These are phyloP conservation scores for Sonneratia alba DNA, from an alignment of 345 rosid species.

Conservation along the genomic window DNA sequence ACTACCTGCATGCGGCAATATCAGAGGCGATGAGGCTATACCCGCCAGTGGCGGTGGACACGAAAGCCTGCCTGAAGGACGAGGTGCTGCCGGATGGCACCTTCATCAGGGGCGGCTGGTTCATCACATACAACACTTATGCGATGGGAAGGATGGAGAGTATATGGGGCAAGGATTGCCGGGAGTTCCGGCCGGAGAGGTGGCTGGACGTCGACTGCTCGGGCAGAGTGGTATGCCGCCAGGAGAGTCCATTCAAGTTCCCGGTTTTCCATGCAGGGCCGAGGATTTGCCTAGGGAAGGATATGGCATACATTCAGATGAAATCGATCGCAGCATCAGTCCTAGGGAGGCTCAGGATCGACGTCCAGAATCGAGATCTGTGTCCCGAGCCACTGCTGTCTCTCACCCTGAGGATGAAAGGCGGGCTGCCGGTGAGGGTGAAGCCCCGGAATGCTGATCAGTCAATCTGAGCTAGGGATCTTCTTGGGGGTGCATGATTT, in stretches of 20 bases:
- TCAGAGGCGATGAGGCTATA: conserved; percentile 41
- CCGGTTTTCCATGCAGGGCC: conserved; percentile 38
- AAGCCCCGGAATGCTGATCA: background rate
- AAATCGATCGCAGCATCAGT: conserved; percentile 23
- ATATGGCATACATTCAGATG: conserved; percentile 36
- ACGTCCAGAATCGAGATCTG: conserved; percentile 8
- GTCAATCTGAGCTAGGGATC: background rate
- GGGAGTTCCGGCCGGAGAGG: conserved; percentile 29
- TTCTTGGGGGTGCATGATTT: background rate
- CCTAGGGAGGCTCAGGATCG: conserved; percentile 16
- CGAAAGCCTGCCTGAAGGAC: conserved; percentile 14
- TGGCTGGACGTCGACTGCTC: conserved; percentile 24
- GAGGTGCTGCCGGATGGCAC: conserved; percentile 35
- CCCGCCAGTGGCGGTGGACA: conserved; percentile 41
- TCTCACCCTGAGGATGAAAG: conserved; percentile 25
- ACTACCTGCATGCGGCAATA: conserved; percentile 35
- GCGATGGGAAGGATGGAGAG: conserved; percentile 39
- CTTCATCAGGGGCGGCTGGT: conserved; percentile 18
- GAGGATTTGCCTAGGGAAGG: conserved; percentile 37
- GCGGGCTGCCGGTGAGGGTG: conserved; percentile 17
- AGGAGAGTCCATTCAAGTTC: conserved; percentile 28
- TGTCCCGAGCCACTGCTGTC: conserved; percentile 15
- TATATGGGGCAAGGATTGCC: conserved; percentile 39
- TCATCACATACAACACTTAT: conserved; percentile 19
- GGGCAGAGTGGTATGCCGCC: conserved; percentile 7